Evolutionary conservation across 1,139 yeast species (phyloP).

Genomic region (Zhuliangozyma parablackwelliae): DNA sequence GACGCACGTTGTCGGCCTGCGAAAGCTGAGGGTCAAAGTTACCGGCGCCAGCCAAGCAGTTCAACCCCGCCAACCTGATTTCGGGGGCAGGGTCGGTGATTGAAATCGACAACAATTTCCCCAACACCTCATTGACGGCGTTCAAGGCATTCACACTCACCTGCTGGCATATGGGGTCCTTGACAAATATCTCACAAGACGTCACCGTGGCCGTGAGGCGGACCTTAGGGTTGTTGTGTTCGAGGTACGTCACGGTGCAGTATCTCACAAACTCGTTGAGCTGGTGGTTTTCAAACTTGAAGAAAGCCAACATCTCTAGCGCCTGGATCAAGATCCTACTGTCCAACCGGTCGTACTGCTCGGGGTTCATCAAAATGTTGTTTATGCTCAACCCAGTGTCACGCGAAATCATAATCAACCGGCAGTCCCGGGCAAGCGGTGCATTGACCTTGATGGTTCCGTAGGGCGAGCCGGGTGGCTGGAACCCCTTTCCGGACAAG

Average conservation of each 20-base stretch:
- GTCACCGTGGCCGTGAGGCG: conserved; percentile 83
- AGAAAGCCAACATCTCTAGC: conserved; percentile 65
- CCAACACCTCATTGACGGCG: conserved; percentile 82
- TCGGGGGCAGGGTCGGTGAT: conserved; percentile 89
- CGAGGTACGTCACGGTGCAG: conserved; percentile 77
- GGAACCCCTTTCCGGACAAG: conserved; percentile 77
- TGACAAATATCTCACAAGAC: conserved; percentile 71
- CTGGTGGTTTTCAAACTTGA: conserved; percentile 71
- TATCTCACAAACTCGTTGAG: conserved; percentile 83
- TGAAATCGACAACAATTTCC: conserved; percentile 73
- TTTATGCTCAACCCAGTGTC: conserved; percentile 51
- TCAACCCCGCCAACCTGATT: conserved; percentile 74
- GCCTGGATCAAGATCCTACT: conserved; percentile 60
- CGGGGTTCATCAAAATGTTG: conserved; percentile 33
- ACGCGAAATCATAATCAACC: conserved; percentile 67
- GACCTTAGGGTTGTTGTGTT: conserved; percentile 73
- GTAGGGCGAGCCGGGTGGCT: conserved; percentile 86
- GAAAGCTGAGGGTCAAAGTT: conserved; percentile 88
- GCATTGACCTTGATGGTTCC: conserved; percentile 61
- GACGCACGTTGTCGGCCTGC: conserved; percentile 84
- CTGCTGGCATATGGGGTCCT: conserved; percentile 82
- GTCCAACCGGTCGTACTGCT: conserved; percentile 43
- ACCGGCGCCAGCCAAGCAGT: conserved; percentile 57
- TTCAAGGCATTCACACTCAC: conserved; percentile 78
- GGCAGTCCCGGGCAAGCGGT: conserved; percentile 66